Percentiles rank a stretch among this genome's conserved stretches.
Conservation (phyloP, 1,284 basidiomycete genomes). For the Tilletia setariae region DNA sequence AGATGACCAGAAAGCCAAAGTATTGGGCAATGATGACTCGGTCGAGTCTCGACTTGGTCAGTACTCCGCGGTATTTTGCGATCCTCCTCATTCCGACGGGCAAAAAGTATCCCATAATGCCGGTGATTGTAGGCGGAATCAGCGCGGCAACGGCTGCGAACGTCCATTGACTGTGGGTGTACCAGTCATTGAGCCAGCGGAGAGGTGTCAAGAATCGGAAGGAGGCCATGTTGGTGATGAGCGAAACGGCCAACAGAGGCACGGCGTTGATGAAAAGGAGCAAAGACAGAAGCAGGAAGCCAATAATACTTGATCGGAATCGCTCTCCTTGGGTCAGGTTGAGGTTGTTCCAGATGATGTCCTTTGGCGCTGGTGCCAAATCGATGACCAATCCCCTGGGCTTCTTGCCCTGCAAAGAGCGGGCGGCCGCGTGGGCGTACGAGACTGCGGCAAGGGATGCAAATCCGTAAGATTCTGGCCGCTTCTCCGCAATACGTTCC, state of each 20-base stretch:
- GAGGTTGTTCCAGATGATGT: slow-evolving; percentile 52
- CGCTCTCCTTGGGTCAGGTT: slow-evolving; percentile 32
- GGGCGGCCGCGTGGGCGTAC: slow-evolving; percentile 49
- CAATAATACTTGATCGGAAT: slow-evolving; percentile 34
- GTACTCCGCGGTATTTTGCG: slow-evolving; percentile 49
- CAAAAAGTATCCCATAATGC: slow-evolving; percentile 40
- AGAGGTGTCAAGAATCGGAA: slow-evolving; percentile 35
- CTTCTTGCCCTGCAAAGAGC: slow-evolving; percentile 33
- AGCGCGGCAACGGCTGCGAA: slow-evolving; percentile 48
- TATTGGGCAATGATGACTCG: slow-evolving; percentile 42
- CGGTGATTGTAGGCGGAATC: slow-evolving; percentile 46
- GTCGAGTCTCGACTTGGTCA: slow-evolving; percentile 42
- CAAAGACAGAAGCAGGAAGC: slow-evolving; percentile 36
- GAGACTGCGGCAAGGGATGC: slow-evolving; percentile 47
- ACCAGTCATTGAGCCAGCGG: slow-evolving; percentile 34
- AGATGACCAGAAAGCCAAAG: slow-evolving; percentile 48
- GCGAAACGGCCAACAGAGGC: slow-evolving; percentile 42
- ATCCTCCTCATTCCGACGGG: slow-evolving; percentile 48
- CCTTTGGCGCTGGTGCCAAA: slow-evolving; percentile 43
- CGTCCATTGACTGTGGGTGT: slow-evolving; percentile 29
- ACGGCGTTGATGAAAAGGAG: slow-evolving; percentile 49
- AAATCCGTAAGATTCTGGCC: slow-evolving; percentile 50
- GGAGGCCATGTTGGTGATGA: slow-evolving; percentile 46
- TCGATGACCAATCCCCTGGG: slow-evolving; percentile 37
- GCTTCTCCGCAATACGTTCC: slow-evolving; percentile 39